Percentiles rank a stretch among this genome's conserved stretches.
Evolutionary conservation across 116 monocot species (phyloP).

Genomic region (Posidonia oceanica): DNA sequence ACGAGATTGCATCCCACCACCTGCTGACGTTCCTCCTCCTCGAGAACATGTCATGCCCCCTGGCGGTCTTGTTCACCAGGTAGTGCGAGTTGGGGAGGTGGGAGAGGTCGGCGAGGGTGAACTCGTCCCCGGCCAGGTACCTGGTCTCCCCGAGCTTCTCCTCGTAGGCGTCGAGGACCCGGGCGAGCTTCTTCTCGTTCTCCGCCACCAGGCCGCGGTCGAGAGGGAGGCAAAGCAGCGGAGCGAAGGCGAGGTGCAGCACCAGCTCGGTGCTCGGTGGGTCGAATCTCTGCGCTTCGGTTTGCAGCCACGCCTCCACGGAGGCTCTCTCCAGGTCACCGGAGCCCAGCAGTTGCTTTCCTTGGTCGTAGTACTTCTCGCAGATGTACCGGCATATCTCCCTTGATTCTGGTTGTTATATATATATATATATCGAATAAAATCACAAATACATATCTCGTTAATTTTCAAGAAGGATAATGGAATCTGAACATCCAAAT

Average conservation of each 20-base stretch:
- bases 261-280: slow-evolving; percentile 43
- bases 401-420: slow-evolving; percentile 31
- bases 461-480: no score
- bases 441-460: no score
- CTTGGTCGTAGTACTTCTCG: slow-evolving; percentile 29
- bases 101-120: slow-evolving; percentile 59
- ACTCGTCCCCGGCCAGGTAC: slow-evolving; percentile 46
- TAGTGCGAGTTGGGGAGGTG: slow-evolving; percentile 22
- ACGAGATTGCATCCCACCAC: slow-evolving; percentile 53
- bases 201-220: slow-evolving; percentile 8
- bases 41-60: slow-evolving; percentile 17
- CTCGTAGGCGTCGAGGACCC: slow-evolving; percentile 50
- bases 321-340: slow-evolving; percentile 27
- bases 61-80: slow-evolving; percentile 9
- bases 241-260: slow-evolving; percentile 45
- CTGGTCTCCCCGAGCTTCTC: slow-evolving; percentile 20
- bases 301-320: slow-evolving; percentile 57
- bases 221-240: slow-evolving; percentile 6
- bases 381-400: slow-evolving; percentile 48
- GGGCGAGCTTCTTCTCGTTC: slow-evolving; percentile 23
- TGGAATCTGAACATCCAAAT: no score
- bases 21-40: slow-evolving; percentile 42
- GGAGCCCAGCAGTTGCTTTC: slow-evolving; percentile 20
- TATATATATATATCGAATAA: no score
- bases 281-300: slow-evolving; percentile 46